Evolutionary conservation across 2,329 filamentous ascomycete species (phyloP), one percentile per base, ranked within the genome.

Genomic region (Clonostachys solani): DNA sequence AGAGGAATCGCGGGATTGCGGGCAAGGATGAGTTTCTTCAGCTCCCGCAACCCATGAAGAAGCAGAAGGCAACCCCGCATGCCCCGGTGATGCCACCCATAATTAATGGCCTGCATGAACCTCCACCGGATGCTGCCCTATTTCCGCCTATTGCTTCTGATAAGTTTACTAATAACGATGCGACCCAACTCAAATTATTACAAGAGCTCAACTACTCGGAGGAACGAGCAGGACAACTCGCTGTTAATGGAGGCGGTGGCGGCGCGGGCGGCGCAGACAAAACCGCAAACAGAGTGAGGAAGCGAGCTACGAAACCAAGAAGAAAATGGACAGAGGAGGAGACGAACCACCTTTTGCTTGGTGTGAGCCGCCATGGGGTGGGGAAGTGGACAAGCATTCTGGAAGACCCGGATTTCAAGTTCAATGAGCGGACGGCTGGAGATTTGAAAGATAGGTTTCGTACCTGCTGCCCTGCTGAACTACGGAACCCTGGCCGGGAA

Each of bases 381-480:
- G 83, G 82, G 36, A 81, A 79, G 54, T 86, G 82, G 82, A 83
- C 79, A 9, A 77, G 71, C 47, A 86, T 86, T 33, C 64, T 85
- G 19, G 79, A 83, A 44, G 83, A 86, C 50, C 62, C 73, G 0
- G 74, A 74, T 40, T 86, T 83, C 57, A 70, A 62, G 12, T 86
- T 86, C 64, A 81, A 83, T 54, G 73, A 72, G 15, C 75, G 83
- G 49, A 79, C 77, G 2, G 79, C 81, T 5, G 80, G 80, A 9
- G 82, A 86, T 56, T 60, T 86, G 44, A 86, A 86, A 59, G 82
- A 86, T 59, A 72, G 83, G 12, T 86, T 85, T 56, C 73, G 82
- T 44, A 86, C 82, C 5, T 85, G 81, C 57, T 85, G 81, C 51
- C 82, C 82, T 0, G 73, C 75, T 34, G 82, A 85, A 59, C 68